A percentile compares a stretch with the other conserved stretches of the same genome.
Conservation (phyloP, 176 grass and related monocot species). For the Eremochloa ophiuroides region DNA sequence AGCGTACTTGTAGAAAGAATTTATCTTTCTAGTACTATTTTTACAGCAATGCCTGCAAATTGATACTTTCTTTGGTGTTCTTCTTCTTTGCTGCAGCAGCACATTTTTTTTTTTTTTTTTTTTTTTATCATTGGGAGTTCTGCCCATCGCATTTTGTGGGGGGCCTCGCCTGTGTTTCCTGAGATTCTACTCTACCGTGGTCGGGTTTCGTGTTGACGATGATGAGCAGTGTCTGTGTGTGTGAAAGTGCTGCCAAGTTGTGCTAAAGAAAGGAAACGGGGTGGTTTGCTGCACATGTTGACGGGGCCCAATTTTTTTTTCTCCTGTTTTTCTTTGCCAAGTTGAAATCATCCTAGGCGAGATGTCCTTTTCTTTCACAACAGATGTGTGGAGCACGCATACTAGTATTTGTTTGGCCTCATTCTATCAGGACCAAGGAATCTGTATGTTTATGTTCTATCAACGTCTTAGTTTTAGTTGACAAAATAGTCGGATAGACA, state of each 20-base stretch:
- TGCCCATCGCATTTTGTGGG: background rate
- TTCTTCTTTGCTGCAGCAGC: background rate
- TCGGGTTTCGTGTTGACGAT: background rate
- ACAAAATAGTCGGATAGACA: background rate
- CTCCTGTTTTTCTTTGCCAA: background rate
- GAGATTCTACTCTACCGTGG: background rate
- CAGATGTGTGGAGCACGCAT: slow-evolving; percentile 9
- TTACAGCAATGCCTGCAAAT: background rate
- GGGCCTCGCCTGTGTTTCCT: background rate
- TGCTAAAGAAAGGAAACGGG: slow-evolving; percentile 11
- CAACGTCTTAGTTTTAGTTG: background rate
- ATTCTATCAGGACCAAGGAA: background rate
- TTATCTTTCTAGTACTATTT: background rate
- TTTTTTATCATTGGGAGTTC: too few species aligned
- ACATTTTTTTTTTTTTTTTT: too few species aligned
- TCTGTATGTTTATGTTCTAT: background rate
- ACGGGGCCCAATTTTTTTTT: background rate
- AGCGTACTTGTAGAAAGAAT: background rate
- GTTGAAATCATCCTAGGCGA: background rate
- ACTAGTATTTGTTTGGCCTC: background rate
- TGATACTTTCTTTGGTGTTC: too few species aligned
- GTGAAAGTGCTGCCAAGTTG: background rate
- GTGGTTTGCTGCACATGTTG: slow-evolving; percentile 25
- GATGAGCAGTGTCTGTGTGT: background rate
- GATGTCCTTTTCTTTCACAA: background rate